These are phyloP conservation scores for Fusarium sarcochroum DNA, from an alignment of 2,329 filamentous ascomycete genomes.

Conservation along the genomic window DNA sequence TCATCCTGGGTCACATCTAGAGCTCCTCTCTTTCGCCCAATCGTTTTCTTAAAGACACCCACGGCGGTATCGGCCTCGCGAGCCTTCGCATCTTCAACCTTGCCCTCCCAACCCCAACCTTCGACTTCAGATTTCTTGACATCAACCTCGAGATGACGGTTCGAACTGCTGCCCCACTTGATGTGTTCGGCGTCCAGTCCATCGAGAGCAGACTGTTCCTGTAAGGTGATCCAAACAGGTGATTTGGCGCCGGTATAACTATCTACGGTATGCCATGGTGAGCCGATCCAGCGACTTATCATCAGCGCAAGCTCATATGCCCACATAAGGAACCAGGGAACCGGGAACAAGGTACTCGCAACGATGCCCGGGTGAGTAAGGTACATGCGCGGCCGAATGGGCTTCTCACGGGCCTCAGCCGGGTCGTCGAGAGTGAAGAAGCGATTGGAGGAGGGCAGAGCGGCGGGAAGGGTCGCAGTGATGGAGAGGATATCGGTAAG, in stretches of 20 bases:
- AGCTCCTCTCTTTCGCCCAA: constrained; percentile 72
- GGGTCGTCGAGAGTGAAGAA: constrained; percentile 64
- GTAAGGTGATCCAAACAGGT: constrained; percentile 83
- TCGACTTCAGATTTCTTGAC: constrained; percentile 86
- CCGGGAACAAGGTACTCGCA: constrained; percentile 83
- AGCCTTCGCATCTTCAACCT: constrained; percentile 61
- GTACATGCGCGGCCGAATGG: constrained; percentile 74
- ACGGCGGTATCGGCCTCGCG: constrained; percentile 59
- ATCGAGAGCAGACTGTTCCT: constrained; percentile 73
- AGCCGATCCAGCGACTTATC: constrained; percentile 82
- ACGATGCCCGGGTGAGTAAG: constrained; percentile 90
- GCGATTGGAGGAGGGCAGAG: constrained; percentile 66
- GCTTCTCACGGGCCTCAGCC: constrained; percentile 40
- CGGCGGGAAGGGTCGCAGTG: constrained; percentile 76
- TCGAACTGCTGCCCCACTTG: constrained; percentile 89
- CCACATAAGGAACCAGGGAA: constrained; percentile 78
- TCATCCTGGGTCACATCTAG: constrained; percentile 72
- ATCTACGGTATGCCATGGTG: constrained; percentile 87
- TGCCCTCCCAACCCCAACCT: constrained; percentile 84
- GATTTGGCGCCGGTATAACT: constrained; percentile 83
- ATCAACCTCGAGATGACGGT: constrained; percentile 68
- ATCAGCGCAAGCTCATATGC: constrained; percentile 78
- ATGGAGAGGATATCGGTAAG: constrained; percentile 88
- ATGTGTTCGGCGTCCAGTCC: constrained; percentile 65
- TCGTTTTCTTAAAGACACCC: constrained; percentile 65